These are phyloP conservation scores for Stygiomarasmius scandens DNA, from an alignment of 1,284 basidiomycete species.

Conservation along the genomic window DNA sequence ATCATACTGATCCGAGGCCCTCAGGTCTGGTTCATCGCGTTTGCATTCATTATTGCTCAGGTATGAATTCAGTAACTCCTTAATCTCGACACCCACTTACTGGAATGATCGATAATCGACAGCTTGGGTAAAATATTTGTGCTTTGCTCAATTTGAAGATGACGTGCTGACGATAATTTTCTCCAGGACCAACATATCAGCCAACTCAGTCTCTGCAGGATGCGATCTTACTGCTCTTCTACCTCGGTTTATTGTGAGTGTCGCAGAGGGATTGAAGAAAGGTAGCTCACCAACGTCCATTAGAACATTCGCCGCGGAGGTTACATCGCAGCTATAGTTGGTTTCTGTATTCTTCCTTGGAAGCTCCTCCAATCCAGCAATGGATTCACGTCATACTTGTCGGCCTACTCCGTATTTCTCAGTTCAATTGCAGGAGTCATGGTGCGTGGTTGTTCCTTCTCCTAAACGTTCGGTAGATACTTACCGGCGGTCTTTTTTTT, in stretches of 20 bases:
- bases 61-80: slow-evolving; percentile 2
- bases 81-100: too few relatives aligned
- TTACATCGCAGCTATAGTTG: slow-evolving; percentile 77
- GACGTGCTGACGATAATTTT: slow-evolving; percentile 14
- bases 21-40: slow-evolving; percentile 76
- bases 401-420: slow-evolving; percentile 82
- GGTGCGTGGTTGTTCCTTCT: slow-evolving; percentile 38
- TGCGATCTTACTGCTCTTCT: slow-evolving; percentile 83
- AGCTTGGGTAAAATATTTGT: slow-evolving; percentile 32
- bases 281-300: too few relatives aligned
- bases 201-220: slow-evolving; percentile 85
- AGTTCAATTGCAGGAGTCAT: slow-evolving; percentile 85
- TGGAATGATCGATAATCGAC: too few relatives aligned
- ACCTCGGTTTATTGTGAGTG: slow-evolving; percentile 76
- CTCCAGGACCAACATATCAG: slow-evolving; percentile 75
- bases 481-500: neutral
- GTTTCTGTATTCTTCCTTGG: slow-evolving; percentile 80
- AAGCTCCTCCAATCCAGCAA: slow-evolving; percentile 77
- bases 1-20: neutral
- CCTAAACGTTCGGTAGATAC: slow-evolving; percentile 3
- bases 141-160: neutral
- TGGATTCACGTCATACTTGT: slow-evolving; percentile 82
- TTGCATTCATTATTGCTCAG: slow-evolving; percentile 77
- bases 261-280: too few relatives aligned
- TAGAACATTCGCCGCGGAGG: slow-evolving; percentile 85